These are phyloP conservation scores for Phytophthora tubulina DNA, from an alignment of 352 stramenopile genomes.

Conservation along the genomic window DNA sequence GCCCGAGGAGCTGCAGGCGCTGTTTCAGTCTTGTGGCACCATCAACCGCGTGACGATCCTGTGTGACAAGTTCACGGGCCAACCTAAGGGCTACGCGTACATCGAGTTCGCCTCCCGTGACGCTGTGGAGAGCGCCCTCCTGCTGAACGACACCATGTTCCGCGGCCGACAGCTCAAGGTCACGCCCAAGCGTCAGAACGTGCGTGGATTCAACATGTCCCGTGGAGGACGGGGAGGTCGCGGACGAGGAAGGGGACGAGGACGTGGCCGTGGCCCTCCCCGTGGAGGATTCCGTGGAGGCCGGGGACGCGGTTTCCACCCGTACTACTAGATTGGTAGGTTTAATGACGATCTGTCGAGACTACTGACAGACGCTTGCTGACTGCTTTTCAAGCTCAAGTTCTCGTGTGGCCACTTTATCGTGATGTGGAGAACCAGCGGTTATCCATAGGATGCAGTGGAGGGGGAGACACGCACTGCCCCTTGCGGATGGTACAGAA, in stretches of 20 bases:
- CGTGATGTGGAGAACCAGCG: background rate
- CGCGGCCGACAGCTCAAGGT: constrained; percentile 93
- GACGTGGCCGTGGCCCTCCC: constrained; percentile 59
- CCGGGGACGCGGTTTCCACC: constrained; percentile 78
- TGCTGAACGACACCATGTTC: constrained; percentile 95
- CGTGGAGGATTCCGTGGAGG: constrained; percentile 75
- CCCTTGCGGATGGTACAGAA: background rate
- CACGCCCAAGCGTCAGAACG: constrained; percentile 86
- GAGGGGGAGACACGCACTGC: background rate
- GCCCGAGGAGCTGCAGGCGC: constrained; percentile 95
- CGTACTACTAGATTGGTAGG: constrained; percentile 61
- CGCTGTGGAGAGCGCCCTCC: constrained; percentile 87
- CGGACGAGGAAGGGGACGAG: constrained; percentile 61
- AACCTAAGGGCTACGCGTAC: constrained; percentile 96
- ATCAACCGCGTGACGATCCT: constrained; percentile 99
- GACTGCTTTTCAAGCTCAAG: constrained; percentile 14
- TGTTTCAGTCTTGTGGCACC: constrained; percentile 97
- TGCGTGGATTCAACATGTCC: constrained; percentile 78
- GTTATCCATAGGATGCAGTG: constrained; percentile 1
- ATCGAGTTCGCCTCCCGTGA: constrained; percentile 93
- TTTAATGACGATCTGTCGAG: background rate
- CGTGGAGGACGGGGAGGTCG: constrained; percentile 65
- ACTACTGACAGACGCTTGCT: constrained; percentile 1
- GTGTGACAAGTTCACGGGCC: constrained; percentile 97
- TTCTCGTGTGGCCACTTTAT: background rate